Conservation (phyloP, 2,329 filamentous ascomycete species). For the Hortaea sp. region DNA sequence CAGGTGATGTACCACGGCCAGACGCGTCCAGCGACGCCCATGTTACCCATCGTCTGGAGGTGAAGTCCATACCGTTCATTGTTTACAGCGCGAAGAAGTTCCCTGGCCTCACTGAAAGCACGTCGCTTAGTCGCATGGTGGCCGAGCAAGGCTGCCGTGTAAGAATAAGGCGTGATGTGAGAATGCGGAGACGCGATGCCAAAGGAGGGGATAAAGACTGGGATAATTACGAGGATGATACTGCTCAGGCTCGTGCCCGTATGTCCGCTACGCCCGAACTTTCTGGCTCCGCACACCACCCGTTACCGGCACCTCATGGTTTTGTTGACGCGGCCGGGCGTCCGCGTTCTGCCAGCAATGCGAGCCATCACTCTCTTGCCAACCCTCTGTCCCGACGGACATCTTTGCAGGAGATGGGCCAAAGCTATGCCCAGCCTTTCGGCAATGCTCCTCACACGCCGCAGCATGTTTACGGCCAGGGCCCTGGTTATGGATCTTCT, state of each 20-base stretch:
- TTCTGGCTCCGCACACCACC: slow-evolving; percentile 7
- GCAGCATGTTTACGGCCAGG: slow-evolving; percentile 26
- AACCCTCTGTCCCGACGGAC: slow-evolving; percentile 27
- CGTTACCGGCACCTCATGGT: slow-evolving; percentile 18
- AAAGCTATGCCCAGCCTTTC: slow-evolving; percentile 33
- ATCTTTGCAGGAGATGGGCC: slow-evolving; percentile 36
- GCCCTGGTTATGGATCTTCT: slow-evolving; percentile 26
- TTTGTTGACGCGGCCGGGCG: slow-evolving; percentile 24
- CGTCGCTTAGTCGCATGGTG: slow-evolving; percentile 75
- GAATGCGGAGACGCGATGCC: slow-evolving; percentile 74
- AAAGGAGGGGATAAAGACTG: slow-evolving; percentile 56
- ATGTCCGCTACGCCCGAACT: slow-evolving; percentile 28
- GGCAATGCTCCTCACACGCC: slow-evolving; percentile 31
- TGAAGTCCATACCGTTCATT: slow-evolving; percentile 76
- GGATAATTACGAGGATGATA: slow-evolving; percentile 54
- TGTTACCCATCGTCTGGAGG: slow-evolving; percentile 79
- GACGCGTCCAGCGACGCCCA: slow-evolving; percentile 41
- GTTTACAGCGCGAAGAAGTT: slow-evolving; percentile 99
- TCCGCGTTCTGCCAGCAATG: slow-evolving; percentile 30
- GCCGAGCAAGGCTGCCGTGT: slow-evolving; percentile 96
- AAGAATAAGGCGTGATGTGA: slow-evolving; percentile 84
- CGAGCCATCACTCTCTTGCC: slow-evolving; percentile 22
- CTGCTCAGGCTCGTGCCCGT: slow-evolving; percentile 37
- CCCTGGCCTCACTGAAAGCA: slow-evolving; percentile 84
- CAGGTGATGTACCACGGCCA: slow-evolving; percentile 24